A percentile compares a stretch with the other conserved stretches of the same genome.
Evolutionary conservation across 1,284 basidiomycete genomes (phyloP).

Genomic region (Caloboletus firmus): DNA sequence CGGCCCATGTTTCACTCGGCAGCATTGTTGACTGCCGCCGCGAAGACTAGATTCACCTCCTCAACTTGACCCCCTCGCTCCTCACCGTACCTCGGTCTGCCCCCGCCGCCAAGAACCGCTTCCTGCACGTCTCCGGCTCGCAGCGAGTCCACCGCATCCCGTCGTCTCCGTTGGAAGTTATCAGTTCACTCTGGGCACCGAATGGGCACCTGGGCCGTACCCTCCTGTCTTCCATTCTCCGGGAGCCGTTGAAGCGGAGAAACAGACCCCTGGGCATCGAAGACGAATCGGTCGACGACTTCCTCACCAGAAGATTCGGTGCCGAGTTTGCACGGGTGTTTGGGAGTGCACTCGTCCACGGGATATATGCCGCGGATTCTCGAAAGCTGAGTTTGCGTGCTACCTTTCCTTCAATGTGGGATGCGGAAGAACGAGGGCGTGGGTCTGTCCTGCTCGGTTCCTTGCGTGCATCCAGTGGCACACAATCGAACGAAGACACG

Average conservation of each 20-base stretch:
- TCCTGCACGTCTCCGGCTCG: constrained; percentile 60
- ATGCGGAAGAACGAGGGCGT: constrained; percentile 61
- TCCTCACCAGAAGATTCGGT: constrained; percentile 80
- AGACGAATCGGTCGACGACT: constrained; percentile 84
- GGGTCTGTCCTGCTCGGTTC: constrained; percentile 74
- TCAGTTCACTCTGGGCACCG: constrained; percentile 42
- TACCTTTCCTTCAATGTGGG: constrained; percentile 74
- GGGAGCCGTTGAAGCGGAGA: constrained; percentile 55
- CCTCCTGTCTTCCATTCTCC: constrained; percentile 54
- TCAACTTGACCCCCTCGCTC: constrained; percentile 59
- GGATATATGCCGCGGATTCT: constrained; percentile 90
- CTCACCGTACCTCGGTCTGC: constrained; percentile 65
- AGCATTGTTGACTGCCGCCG: constrained; percentile 17
- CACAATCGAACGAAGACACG: constrained; percentile 28
- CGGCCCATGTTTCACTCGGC: not conserved
- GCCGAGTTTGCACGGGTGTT: constrained; percentile 69
- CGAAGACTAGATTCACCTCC: constrained; percentile 66
- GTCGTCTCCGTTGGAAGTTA: constrained; percentile 47
- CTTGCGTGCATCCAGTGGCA: constrained; percentile 35
- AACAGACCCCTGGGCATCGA: constrained; percentile 40
- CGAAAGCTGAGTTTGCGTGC: constrained; percentile 72
- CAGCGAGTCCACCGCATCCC: constrained; percentile 46
- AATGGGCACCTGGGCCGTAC: constrained; percentile 49
- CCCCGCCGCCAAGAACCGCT: constrained; percentile 74
- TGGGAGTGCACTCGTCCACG: constrained; percentile 86